Evolutionary conservation across 2,329 filamentous ascomycete genomes (phyloP), one percentile per base, ranked within the genome.

Genomic region (Fusarium sp.): DNA sequence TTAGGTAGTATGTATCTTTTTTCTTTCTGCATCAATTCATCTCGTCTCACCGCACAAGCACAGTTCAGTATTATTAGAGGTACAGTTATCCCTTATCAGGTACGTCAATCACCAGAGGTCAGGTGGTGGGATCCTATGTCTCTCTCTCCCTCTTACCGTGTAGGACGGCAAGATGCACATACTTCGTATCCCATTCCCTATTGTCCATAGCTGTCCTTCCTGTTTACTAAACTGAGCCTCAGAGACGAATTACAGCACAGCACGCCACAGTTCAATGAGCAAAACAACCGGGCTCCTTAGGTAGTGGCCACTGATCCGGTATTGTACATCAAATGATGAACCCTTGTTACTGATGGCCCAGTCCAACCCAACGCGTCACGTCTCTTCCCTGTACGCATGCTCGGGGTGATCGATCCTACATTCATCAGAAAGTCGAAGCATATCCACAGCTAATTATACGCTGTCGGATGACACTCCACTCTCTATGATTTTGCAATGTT

Each of bases 381-480:
- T 58, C 50, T 51, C 33, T 54, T 36, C 45, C 43, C 33, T 68
- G 46, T 53, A 18, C 34, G 46, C 53, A 55, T 31, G 55, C 38
- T 52, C 48, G 43, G 63, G 64, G 44, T 49, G 68, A 71, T 71
- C 68, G 54, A 61, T 65, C 53, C 50, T 63, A 57, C 50, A 31
- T 62, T 51, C 46, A 62, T 42, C 39, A 46, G 14, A 49, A 10
- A 38, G 53, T 42, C 63, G 39, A 61, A 48, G 54, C 52, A 66
- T 70, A 49, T 56, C 67, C 67, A 70, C 67, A 68, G 24, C 42
- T 71, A 70, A 70, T 70, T 70, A 63, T 38, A 68, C 34, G 50
- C 67, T 64, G 63, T 53, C 50, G 63, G 50, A 58, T 49, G 48
- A 34, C 50, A 52, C 54, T 64, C 57, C 67, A 63, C 67, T 42